Evolutionary conservation across 1,139 yeast species (phyloP), one percentile per base, ranked within the genome.

Genomic region (Geotrichum fermentans): DNA sequence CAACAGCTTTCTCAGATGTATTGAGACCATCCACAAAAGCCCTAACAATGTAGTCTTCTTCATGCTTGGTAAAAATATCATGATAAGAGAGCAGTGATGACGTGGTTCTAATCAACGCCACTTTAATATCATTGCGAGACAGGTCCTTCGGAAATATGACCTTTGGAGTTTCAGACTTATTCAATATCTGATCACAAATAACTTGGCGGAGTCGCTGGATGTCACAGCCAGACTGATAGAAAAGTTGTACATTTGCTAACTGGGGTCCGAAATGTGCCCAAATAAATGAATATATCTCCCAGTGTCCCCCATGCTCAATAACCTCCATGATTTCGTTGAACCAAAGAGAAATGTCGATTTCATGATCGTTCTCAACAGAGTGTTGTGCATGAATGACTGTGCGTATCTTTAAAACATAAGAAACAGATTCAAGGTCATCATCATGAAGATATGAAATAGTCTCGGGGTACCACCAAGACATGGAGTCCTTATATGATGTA

Each of bases 1-100:
- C 78, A 0, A 90, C 87, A 0, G 95, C 79, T 55, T 78, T 79
- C 54, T 86, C 90, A 84, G 92, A 83, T 2, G 89, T 80, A 2
- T 80, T 76, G 48, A 87, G 67, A 0, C 89, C 88, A 44, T 73
- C 69, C 10, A 83, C 73, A 36, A 86, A 72, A 0, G 90, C 74
- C 54, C 75, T 75, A 7, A 88, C 79, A 37, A 88, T 73, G 51
- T 75, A 80, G 60, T 87, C 95, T 54, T 83, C 82, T 44, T 84
- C 92, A 16, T 69, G 66, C 55, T 80, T 80, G 3, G 79, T 65
- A 57, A 84, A 80, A 40, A 61, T 46, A 21, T 72, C 72, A 54
- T 79, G 83, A 57, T 84, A 85, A 0, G 89, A 88, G 10, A 86
- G 67, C 41, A 88, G 66, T 0, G 88, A 74, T 0, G 92, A 80